Evolutionary conservation across 345 rosid species (phyloP).

Genomic region (Populus tremula): DNA sequence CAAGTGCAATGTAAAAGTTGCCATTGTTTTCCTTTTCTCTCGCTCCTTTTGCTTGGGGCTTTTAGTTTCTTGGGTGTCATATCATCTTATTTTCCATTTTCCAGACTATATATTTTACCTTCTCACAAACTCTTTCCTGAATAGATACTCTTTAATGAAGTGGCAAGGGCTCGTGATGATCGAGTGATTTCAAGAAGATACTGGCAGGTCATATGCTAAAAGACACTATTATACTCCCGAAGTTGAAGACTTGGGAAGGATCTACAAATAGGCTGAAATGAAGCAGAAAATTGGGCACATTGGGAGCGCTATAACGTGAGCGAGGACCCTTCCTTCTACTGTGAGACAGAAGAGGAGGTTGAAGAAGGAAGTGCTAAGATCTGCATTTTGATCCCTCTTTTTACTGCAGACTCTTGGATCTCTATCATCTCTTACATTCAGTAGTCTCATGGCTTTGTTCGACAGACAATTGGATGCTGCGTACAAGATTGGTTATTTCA

Average conservation of each 20-base stretch:
- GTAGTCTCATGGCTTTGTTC: constrained; percentile 55
- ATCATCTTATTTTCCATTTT: no score
- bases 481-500: constrained; percentile 69
- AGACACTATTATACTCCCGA: constrained; percentile 33
- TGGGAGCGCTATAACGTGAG: constrained; percentile 34
- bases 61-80: no score
- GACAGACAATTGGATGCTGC: constrained; percentile 75
- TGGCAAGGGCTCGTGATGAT: constrained; percentile 60
- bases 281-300: constrained; percentile 47
- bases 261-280: constrained; percentile 58
- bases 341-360: constrained; percentile 35
- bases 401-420: constrained; percentile 56
- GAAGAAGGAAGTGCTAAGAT: constrained; percentile 53
- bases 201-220: constrained; percentile 31
- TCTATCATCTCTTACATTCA: constrained; percentile 58
- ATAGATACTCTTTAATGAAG: constrained; percentile 74
- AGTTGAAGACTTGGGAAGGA: constrained; percentile 46
- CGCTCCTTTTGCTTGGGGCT: no score
- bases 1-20: no score
- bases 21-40: no score
- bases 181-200: constrained; percentile 38
- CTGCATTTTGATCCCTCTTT: constrained; percentile 54
- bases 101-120: neutral
- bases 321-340: constrained; percentile 23
- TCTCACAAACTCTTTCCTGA: neutral